Base-by-base conservation (phyloP, 2,329 filamentous ascomycete species). In the Drechslerella stenobrocha region DNA sequence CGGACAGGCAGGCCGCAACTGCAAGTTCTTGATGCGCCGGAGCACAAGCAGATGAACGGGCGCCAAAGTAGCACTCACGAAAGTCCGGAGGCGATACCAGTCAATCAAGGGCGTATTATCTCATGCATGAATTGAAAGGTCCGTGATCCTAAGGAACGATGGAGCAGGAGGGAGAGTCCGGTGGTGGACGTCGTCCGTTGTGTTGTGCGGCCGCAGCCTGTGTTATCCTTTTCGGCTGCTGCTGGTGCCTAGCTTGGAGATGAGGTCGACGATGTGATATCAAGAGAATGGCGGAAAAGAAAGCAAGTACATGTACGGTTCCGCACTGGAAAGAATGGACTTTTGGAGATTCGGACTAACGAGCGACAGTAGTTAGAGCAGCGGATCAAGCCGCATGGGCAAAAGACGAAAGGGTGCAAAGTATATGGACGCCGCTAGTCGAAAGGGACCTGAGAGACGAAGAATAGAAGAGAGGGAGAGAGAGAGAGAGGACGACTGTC, bases 131-230 rank as follows among this genome's bases (percentile, higher is more conserved):
- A 40, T 32, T 35, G 35, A 53, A 57, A 44, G 6, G 37, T 65
- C 61, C 52, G 61, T 44, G 53, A 66, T 44, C 47, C 37, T 56
- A 46, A 58, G 52, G 61, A 53, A 45, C 47, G 61, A 50, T 50
- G 47, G 35, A 58, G 37, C 42, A 32, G 30, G 34, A 15, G 47
- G 11, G 47, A 28, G 8, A 22, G 47, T 42, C 52, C 52, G 57
- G 60, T 15, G 34, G 15, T 3, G 15, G 15, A 13, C 34, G 57
- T 57, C 52, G 28, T 28, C 9, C 30, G 32, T 34, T 57, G 61
- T 57, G 35, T 18, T 52, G 48, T 37, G n/a, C 15, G 51, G 13
- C 35, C 13, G 22, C 13, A 34, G 52, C 5, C 37, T 64, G 22
- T 46, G 18, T 52, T 52, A 28, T 34, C 42, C 44, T 18, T 28